Evolutionary conservation across 805 yeast genomes (phyloP).

Genomic region (Saccharomycopsis vini): DNA sequence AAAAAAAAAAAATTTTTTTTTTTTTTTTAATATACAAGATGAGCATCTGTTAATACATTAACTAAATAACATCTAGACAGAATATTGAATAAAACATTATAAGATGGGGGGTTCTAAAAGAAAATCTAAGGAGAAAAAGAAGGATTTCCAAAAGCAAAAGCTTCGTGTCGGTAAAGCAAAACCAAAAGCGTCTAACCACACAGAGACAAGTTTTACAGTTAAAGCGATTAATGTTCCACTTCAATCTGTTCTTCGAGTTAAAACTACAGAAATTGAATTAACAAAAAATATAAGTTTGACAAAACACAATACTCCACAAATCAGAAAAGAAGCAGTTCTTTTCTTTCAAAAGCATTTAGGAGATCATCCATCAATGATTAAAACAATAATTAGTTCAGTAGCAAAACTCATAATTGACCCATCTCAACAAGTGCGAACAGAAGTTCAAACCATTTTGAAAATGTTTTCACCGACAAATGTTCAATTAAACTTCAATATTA

Average conservation of each 20-base stretch:
- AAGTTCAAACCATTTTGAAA: constrained; percentile 6
- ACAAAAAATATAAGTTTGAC: constrained; percentile 15
- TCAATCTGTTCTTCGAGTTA: constrained; percentile 12
- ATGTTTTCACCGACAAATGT: constrained; percentile 1
- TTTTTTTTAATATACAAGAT: no score
- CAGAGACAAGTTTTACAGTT: constrained; percentile 80
- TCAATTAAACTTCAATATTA: constrained; percentile 21
- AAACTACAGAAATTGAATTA: constrained; percentile 12
- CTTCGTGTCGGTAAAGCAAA: constrained; percentile 81
- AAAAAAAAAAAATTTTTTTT: no score
- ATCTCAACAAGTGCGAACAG: constrained; percentile 12
- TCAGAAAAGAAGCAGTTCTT: constrained; percentile 17
- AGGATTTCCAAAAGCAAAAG: constrained; percentile 71
- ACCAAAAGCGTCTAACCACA: constrained; percentile 61
- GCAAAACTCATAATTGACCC: constrained; percentile 16
- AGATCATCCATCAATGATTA: constrained; percentile 15
- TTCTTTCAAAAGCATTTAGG: constrained; percentile 9
- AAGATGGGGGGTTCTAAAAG: constrained; percentile 41
- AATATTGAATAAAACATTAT: no score
- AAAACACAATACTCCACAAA: constrained; percentile 15
- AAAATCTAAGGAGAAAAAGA: constrained; percentile 55
- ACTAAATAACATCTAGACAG: no score
- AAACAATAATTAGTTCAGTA: constrained; percentile 7
- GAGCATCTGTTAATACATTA: no score
- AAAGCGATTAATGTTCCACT: constrained; percentile 27